These are phyloP conservation scores for Boletus coccyginus DNA, from an alignment of 768 basidiomycete genomes.

Conservation along the genomic window DNA sequence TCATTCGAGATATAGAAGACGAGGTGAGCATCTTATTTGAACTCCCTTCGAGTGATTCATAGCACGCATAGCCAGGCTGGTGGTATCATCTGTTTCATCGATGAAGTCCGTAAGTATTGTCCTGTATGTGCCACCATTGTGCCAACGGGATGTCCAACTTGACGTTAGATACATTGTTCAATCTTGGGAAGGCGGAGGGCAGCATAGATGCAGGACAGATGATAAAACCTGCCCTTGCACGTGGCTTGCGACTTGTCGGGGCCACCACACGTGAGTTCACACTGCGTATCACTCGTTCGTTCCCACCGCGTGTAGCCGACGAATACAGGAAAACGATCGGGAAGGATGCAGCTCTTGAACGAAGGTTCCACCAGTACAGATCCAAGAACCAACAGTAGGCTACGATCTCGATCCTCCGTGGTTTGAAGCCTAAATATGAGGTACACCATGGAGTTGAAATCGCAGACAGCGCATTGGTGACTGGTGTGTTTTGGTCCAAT, in stretches of 20 bases:
- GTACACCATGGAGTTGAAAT: slow-evolving; percentile 95
- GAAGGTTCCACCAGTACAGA: slow-evolving; percentile 89
- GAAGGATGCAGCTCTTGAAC: slow-evolving; percentile 88
- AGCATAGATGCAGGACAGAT: slow-evolving; percentile 91
- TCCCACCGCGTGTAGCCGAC: slow-evolving; percentile 43
- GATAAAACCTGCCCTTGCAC: slow-evolving; percentile 89
- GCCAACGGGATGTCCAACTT: not conserved
- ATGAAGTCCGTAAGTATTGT: slow-evolving; percentile 80
- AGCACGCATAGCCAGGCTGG: slow-evolving; percentile 45
- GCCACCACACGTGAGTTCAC: slow-evolving; percentile 76
- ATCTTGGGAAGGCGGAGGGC: slow-evolving; percentile 88
- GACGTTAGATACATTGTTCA: slow-evolving; percentile 67
- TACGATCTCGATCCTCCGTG: slow-evolving; percentile 84
- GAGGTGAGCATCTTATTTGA: slow-evolving; percentile 46
- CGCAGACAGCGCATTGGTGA: slow-evolving; percentile 83
- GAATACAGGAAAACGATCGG: slow-evolving; percentile 90
- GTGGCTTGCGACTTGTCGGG: slow-evolving; percentile 85
- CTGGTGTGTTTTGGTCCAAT: slow-evolving; percentile 43
- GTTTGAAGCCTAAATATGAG: slow-evolving; percentile 81
- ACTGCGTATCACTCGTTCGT: not conserved
- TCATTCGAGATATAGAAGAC: slow-evolving; percentile 87
- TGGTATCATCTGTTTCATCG: slow-evolving; percentile 89
- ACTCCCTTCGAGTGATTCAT: slow-evolving; percentile 21
- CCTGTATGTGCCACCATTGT: not conserved
- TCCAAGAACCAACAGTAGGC: slow-evolving; percentile 85